Evolutionary conservation across 805 yeast species (phyloP).

Genomic region (Metschnikowia gelsemii): DNA sequence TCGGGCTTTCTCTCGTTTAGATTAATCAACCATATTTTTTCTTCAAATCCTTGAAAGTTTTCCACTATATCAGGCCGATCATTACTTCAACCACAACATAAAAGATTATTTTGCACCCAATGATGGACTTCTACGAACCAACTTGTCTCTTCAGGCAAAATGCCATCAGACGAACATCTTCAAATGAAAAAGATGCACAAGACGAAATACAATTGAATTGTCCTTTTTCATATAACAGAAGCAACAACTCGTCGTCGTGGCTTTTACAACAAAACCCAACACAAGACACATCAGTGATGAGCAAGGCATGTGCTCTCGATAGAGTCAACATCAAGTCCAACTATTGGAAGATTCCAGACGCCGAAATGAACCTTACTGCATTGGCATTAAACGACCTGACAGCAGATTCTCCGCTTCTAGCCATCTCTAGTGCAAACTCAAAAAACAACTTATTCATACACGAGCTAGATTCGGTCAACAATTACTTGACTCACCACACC

Average conservation of each 20-base stretch:
- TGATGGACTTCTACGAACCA: conserved; percentile 38
- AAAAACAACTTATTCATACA: conserved; percentile 52
- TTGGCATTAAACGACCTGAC: conserved; percentile 29
- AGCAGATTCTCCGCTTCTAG: conserved; percentile 40
- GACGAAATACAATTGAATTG: conserved; percentile 16
- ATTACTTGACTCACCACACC: conserved; percentile 52
- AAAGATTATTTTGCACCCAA: conserved; percentile 7
- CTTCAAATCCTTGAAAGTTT: neutral
- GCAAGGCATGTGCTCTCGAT: conserved; percentile 43
- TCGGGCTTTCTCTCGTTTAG: neutral
- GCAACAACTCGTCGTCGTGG: conserved; percentile 27
- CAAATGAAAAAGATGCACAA: conserved; percentile 7
- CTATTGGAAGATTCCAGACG: conserved; percentile 47
- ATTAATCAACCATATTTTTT: neutral
- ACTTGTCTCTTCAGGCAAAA: conserved; percentile 42
- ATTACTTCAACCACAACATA: neutral
- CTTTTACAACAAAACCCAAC: conserved; percentile 27
- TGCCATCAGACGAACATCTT: conserved; percentile 28
- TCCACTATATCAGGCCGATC: too few species aligned
- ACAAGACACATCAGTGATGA: conserved; percentile 35
- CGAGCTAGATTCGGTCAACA: conserved; percentile 40
- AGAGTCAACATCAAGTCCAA: conserved; percentile 42
- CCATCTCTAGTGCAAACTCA: conserved; percentile 50
- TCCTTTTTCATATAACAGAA: conserved; percentile 4
- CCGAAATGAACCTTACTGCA: conserved; percentile 45